These are phyloP conservation scores for Monosporascus sp. DNA, from an alignment of 2,329 filamentous ascomycete genomes.

Conservation along the genomic window DNA sequence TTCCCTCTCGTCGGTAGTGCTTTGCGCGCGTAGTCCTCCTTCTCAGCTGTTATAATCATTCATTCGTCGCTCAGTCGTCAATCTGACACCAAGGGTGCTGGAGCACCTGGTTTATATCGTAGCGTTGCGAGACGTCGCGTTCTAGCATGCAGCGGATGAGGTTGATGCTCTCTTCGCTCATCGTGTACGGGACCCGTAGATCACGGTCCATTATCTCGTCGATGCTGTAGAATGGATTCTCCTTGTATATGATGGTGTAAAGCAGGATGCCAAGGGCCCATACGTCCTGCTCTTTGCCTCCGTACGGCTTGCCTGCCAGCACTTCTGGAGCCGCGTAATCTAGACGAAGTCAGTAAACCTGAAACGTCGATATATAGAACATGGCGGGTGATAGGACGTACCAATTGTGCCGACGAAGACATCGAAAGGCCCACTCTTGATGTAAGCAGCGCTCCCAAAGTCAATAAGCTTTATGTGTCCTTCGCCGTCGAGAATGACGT, in stretches of 20 bases:
- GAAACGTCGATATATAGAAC: neutral
- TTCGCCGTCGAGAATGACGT: slow-evolving; percentile 92
- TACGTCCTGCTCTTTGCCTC: slow-evolving; percentile 95
- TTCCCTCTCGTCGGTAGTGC: too few relatives aligned
- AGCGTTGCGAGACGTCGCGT: slow-evolving; percentile 75
- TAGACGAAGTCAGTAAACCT: slow-evolving; percentile 31
- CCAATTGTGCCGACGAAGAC: slow-evolving; percentile 98
- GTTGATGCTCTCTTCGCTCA: slow-evolving; percentile 90
- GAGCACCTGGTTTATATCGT: slow-evolving; percentile 83
- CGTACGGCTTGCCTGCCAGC: slow-evolving; percentile 83
- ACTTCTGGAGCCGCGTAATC: slow-evolving; percentile 99
- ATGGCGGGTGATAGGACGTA: slow-evolving; percentile 41
- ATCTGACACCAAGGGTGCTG: slow-evolving; percentile 75
- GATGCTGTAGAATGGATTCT: slow-evolving; percentile 98
- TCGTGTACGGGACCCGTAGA: slow-evolving; percentile 79
- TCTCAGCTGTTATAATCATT: too few relatives aligned
- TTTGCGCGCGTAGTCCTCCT: too few relatives aligned
- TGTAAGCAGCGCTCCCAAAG: slow-evolving; percentile 96
- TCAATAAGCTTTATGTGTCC: slow-evolving; percentile 96
- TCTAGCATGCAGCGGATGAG: slow-evolving; percentile 89
- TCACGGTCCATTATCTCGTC: slow-evolving; percentile 99
- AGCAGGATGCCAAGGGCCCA: slow-evolving; percentile 96
- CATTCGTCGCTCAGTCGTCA: slow-evolving; percentile 6
- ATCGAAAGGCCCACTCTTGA: slow-evolving; percentile 97
- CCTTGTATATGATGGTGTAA: slow-evolving; percentile 99